Evolutionary conservation across 257 asterid species (phyloP), one percentile per base, ranked within the genome.

Genomic region (Nicotiana noctiflora): DNA sequence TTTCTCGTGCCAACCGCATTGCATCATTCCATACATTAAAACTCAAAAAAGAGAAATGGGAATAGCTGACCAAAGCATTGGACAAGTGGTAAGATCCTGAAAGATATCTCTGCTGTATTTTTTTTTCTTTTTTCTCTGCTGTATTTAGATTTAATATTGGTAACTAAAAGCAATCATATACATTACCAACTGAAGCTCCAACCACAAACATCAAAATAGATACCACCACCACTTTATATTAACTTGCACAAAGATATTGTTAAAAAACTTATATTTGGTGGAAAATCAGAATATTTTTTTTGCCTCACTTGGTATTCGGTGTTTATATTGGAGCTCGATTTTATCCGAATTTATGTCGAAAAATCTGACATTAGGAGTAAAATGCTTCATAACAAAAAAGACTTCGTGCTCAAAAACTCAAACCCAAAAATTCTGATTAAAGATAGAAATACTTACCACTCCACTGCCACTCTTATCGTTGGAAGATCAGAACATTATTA

Each of bases 51-150:
- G 11, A 32, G 13, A 77, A 23, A 57, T 34, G 8, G 70, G 52
- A 40, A 57, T 57, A 57, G 68, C 29, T 53, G 70, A 77, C 52
- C 67, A 61, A 32, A 61, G 64, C 81, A 34, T 77, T 34, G 55
- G 72, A 25, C 72, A 13, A 77, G 55, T 59, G 81, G 81, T 57
- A 77, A 77, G 57, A 77, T 77, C 34, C 32, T 56, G 14, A 56
- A 76, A 57, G 21, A 77, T 57, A 55, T 77, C 67, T 31, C 6
- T 32, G 59, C 57, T 65, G 75, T 65, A 65, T 14, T 14, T 5
- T 29, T 27, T n/a, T 23, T 65, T 52, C 6, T 29, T 64, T 31
- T 4, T 31, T 77, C 66, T 29, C 5, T 32, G 57, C 59, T 13
- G 74, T 64, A 64, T 64, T 27, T 11, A 64, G 37, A 23, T 19